Evolutionary conservation across 768 basidiomycete species (phyloP), one percentile per base, ranked within the genome.

Genomic region (Termitomyces sp.): DNA sequence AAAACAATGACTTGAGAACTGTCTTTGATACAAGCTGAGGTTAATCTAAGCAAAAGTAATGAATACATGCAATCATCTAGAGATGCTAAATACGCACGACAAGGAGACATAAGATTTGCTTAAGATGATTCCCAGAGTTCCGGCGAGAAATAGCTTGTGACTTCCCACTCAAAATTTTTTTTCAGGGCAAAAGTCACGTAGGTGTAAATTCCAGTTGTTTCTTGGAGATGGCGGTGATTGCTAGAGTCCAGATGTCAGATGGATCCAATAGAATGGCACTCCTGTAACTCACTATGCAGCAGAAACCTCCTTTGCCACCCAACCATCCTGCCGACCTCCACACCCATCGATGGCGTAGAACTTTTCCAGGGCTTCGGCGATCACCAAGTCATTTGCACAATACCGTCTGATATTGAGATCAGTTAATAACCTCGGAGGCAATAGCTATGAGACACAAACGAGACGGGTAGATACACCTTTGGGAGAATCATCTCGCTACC

Each of bases 101-200:
- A 13, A 16, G 39, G 40, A n/a, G n/a, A n/a, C 7, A 7, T n/a
- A 42, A 42, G 7, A 42, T 42, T 42, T 7, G 7, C 18, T 42
- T n/a, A 42, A 4, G 40, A n/a, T 52, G 44, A 58, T 36, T 63
- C 64, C 69, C 69, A 73, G 12, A 65, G 56, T 61, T 74, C 70
- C 22, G 73, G 71, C 6, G 71, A 73, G 65, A 74, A 74, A 52
- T 74, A 74, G 45, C 60, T 72, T 12, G 73, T 74, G n/a, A 74
- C 39, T 53, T 74, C 73, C 68, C 69, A 73, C 18, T 70, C 69
- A 16, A 61, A 66, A 42, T 67, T 65, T 57, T 68, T 68, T 62
- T 74, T 74, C 15, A 70, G 59, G 24, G 68, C 73, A 51, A 74
- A 66, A 7, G 73, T 73, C 42, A 74, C 69, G 40, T 74, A 71